These are phyloP conservation scores for Setaria italica DNA, from an alignment of 202 grass and related monocot species.

Conservation along the genomic window DNA sequence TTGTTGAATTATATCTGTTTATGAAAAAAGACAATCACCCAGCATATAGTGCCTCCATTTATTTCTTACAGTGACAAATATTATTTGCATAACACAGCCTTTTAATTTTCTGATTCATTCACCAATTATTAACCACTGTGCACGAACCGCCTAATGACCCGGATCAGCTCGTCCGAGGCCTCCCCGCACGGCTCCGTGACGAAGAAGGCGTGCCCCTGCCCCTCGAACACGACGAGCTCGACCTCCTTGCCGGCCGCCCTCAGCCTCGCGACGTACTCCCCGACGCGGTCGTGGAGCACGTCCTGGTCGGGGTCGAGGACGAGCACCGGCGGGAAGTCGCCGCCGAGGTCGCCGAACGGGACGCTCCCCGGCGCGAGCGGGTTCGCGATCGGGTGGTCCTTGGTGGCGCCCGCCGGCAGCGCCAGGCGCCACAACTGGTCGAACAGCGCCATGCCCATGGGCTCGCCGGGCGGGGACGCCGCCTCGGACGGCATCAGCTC, in stretches of 20 bases:
- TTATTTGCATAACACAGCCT: background rate
- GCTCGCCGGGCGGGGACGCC: background rate
- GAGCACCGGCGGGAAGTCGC: conserved; percentile 28
- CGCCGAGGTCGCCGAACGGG: background rate
- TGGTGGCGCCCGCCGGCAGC: conserved; percentile 34
- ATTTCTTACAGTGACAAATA: background rate
- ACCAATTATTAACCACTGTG: background rate
- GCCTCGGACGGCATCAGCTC: conserved; percentile 36
- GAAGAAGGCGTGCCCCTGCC: conserved; percentile 49
- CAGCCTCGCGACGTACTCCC: conserved; percentile 34
- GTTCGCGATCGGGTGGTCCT: conserved; percentile 48
- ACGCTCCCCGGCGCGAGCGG: conserved; percentile 44
- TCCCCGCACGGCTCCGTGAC: conserved; percentile 11
- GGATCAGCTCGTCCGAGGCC: conserved; percentile 6
- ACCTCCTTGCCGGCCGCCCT: background rate
- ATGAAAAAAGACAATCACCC: too few species aligned
- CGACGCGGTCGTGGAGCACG: conserved; percentile 28
- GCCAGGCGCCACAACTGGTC: conserved; percentile 50
- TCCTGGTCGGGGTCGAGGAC: conserved; percentile 35
- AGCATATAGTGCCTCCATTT: background rate
- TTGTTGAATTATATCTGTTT: too few species aligned
- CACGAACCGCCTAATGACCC: conserved; percentile 37
- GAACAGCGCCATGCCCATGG: background rate
- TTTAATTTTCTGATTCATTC: background rate
- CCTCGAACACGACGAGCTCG: conserved; percentile 40